Conservation (phyloP, 2,329 filamentous ascomycete species). For the Fusarium aywerte region DNA sequence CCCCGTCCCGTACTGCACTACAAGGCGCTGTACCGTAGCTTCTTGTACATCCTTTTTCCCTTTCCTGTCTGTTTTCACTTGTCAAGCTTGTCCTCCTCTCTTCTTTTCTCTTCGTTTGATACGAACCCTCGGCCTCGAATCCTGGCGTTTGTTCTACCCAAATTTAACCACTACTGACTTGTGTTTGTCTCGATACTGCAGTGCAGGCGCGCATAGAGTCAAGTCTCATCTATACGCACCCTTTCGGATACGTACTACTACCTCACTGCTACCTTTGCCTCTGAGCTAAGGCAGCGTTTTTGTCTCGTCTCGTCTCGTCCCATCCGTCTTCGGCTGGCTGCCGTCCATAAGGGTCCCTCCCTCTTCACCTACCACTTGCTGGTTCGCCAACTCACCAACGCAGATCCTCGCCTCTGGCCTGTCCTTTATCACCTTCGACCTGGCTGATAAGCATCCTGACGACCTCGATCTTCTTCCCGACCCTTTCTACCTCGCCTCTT, state of each 20-base stretch:
- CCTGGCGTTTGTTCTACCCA: conserved; percentile 18
- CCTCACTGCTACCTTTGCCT: conserved; percentile 42
- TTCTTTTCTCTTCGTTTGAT: conserved; percentile 14
- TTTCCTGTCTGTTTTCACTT: conserved; percentile 12
- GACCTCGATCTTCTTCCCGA: conserved; percentile 14
- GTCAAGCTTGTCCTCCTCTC: conserved; percentile 21
- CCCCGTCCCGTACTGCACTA: conserved; percentile 10
- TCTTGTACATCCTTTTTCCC: conserved; percentile 23
- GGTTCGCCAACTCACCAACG: conserved; percentile 28
- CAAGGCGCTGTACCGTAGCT: conserved; percentile 9
- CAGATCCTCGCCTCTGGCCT: conserved; percentile 19
- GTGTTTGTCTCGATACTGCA: conserved; percentile 41
- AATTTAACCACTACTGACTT: conserved; percentile 36
- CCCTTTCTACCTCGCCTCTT: conserved; percentile 14
- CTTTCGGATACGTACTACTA: conserved; percentile 51
- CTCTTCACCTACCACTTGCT: conserved; percentile 44
- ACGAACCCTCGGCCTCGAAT: conserved; percentile 15
- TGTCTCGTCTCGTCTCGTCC: conserved; percentile 14
- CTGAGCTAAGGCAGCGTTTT: conserved; percentile 25
- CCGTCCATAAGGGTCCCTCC: conserved; percentile 31
- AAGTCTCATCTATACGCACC: conserved; percentile 41
- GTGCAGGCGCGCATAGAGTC: conserved; percentile 41
- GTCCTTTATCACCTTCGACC: conserved; percentile 21
- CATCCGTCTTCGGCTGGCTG: conserved; percentile 34
- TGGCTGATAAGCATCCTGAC: conserved; percentile 27